These are phyloP conservation scores for Incumbomyces lentus DNA, from an alignment of 2,329 filamentous ascomycete genomes.

Conservation along the genomic window DNA sequence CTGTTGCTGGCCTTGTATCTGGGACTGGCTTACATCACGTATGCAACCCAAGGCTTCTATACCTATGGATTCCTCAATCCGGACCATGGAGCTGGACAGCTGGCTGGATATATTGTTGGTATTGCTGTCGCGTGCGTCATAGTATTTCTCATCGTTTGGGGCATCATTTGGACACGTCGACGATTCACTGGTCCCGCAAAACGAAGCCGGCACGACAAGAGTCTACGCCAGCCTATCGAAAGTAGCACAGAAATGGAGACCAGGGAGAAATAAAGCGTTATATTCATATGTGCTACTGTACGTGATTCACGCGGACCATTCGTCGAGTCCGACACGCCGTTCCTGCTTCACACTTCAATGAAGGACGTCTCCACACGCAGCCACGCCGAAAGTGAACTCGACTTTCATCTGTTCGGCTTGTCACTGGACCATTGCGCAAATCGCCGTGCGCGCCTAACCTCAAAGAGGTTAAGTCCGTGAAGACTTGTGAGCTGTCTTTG, in stretches of 20 bases:
- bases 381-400: no score
- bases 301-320: no score
- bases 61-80: slow-evolving; percentile 70
- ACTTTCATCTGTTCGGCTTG: no score
- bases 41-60: slow-evolving; percentile 61
- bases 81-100: slow-evolving; percentile 39
- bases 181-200: slow-evolving; percentile 27
- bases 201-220: slow-evolving; percentile 10
- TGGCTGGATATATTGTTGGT: slow-evolving; percentile 56
- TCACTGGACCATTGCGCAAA: no score
- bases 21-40: slow-evolving; percentile 61
- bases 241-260: background rate
- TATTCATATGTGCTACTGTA: no score
- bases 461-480: no score
- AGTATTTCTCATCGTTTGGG: slow-evolving; percentile 43
- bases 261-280: slow-evolving; percentile 1
- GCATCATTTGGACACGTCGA: slow-evolving; percentile 44
- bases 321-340: no score
- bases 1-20: slow-evolving; percentile 64
- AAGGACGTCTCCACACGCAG: no score
- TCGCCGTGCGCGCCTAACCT: no score
- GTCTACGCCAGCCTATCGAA: background rate
- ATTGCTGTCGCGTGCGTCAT: slow-evolving; percentile 47
- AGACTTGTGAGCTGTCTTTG: no score
- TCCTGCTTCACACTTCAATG: no score